Evolutionary conservation across 768 basidiomycete genomes (phyloP).

Genomic region (Hysterangium stoloniferum): DNA sequence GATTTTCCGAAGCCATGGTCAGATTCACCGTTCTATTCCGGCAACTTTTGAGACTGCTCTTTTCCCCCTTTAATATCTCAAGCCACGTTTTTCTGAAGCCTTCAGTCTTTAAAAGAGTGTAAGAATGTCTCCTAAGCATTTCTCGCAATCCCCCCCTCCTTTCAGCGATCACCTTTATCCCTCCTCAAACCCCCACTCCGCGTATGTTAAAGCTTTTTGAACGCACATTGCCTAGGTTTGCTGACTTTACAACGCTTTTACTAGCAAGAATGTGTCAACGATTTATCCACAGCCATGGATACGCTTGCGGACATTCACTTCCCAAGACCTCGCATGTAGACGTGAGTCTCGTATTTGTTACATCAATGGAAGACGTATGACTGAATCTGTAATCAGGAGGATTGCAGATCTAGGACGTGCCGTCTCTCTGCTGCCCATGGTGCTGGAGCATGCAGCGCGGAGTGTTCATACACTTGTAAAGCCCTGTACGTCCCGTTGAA

Average conservation of each 20-base stretch:
- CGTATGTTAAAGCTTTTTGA: no score
- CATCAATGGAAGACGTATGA: neutral
- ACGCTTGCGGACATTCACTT: neutral
- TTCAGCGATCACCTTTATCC: neutral
- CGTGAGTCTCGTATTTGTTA: neutral
- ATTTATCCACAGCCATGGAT: neutral
- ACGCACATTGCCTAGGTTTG: neutral
- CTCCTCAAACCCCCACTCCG: neutral
- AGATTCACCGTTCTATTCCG: neutral
- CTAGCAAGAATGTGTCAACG: constrained; percentile 3
- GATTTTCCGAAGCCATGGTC: neutral
- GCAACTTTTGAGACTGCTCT: no score
- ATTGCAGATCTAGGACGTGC: neutral
- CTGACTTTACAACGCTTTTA: neutral
- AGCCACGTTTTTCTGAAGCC: neutral
- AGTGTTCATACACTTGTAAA: constrained; percentile 8
- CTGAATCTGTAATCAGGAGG: neutral
- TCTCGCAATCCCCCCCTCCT: neutral
- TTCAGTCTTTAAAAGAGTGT: neutral
- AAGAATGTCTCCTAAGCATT: neutral
- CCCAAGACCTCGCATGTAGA: neutral
- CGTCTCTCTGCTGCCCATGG: constrained; percentile 1
- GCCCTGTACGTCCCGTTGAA: neutral
- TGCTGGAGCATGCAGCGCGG: neutral
- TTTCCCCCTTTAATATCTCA: no score